Percentiles rank a stretch among this genome's conserved stretches.
Evolutionary conservation across 495 filamentous ascomycete species (phyloP).

Genomic region (Cercophora samala): DNA sequence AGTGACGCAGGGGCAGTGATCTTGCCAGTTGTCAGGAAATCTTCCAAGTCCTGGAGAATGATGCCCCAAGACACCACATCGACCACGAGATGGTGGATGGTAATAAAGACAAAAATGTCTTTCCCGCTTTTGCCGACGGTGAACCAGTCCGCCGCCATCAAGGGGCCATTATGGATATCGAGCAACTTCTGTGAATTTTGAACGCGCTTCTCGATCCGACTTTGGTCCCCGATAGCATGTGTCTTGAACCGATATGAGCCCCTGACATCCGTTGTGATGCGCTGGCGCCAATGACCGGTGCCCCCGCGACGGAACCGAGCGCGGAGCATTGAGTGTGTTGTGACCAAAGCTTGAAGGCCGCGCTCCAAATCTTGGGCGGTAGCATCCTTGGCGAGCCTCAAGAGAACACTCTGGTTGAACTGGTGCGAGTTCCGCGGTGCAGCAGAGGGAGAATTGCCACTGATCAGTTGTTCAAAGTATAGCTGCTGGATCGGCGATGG

Average conservation of each 20-base stretch:
- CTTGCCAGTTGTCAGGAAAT: slow-evolving; percentile 42
- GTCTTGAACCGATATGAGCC: slow-evolving; percentile 29
- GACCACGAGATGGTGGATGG: slow-evolving; percentile 57
- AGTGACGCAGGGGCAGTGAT: slow-evolving; percentile 13
- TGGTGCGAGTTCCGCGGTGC: slow-evolving; percentile 45
- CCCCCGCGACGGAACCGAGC: slow-evolving; percentile 47
- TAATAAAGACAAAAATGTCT: slow-evolving; percentile 46
- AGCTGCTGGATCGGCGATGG: slow-evolving; percentile 60
- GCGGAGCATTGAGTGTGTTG: slow-evolving; percentile 61
- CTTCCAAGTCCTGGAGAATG: slow-evolving; percentile 57
- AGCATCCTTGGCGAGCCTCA: slow-evolving; percentile 43
- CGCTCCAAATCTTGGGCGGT: slow-evolving; percentile 35
- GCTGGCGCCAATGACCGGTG: slow-evolving; percentile 31
- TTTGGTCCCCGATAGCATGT: slow-evolving; percentile 17
- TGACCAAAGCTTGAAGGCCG: slow-evolving; percentile 50
- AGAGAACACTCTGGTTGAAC: slow-evolving; percentile 62
- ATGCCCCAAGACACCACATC: slow-evolving; percentile 64
- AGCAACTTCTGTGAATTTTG: slow-evolving; percentile 30
- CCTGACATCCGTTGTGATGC: slow-evolving; percentile 21
- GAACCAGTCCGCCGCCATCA: slow-evolving; percentile 35
- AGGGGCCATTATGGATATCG: slow-evolving; percentile 33
- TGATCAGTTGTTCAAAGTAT: slow-evolving; percentile 45
- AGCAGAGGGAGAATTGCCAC: neutral
- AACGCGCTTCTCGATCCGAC: slow-evolving; percentile 24
- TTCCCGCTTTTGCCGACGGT: slow-evolving; percentile 22